Evolutionary conservation across 768 basidiomycete genomes (phyloP).

Genomic region (Boletellus ananiceps): DNA sequence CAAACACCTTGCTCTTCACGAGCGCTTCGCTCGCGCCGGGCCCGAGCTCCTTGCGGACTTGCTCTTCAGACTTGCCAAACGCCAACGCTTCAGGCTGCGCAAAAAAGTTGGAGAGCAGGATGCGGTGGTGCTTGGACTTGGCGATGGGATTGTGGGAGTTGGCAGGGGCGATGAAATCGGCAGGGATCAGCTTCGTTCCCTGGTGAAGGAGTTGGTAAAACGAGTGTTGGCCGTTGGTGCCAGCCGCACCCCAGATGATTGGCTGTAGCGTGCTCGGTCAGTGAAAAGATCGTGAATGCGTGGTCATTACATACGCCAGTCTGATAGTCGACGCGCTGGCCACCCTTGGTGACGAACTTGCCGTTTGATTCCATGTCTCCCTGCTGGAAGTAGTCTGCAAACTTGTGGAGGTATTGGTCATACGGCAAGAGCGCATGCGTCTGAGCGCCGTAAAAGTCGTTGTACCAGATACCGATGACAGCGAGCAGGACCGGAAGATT

Average conservation of each 20-base stretch:
- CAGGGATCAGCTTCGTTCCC: constrained; percentile 87
- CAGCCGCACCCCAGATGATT: constrained; percentile 98
- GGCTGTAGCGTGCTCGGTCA: constrained; percentile 46
- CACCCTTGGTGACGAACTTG: constrained; percentile 92
- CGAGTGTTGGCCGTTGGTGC: constrained; percentile 98
- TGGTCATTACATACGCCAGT: constrained; percentile 69
- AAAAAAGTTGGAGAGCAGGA: constrained; percentile 96
- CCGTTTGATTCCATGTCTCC: constrained; percentile 99
- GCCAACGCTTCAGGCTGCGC: constrained; percentile 97
- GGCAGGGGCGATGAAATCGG: constrained; percentile 89
- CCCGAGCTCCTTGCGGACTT: constrained; percentile 69
- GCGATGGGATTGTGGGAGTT: constrained; percentile 87
- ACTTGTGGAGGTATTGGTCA: constrained; percentile 98
- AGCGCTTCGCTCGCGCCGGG: constrained; percentile 74
- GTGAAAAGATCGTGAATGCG: neutral
- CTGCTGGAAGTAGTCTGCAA: constrained; percentile 99
- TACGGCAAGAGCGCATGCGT: constrained; percentile 95
- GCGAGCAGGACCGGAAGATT: constrained; percentile 93
- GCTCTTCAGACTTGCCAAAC: constrained; percentile 93
- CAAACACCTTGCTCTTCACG: constrained; percentile 96
- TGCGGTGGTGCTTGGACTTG: constrained; percentile 90
- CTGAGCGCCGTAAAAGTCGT: constrained; percentile 96
- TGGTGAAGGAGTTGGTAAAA: constrained; percentile 98
- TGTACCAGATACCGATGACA: constrained; percentile 94
- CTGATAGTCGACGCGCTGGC: constrained; percentile 90